Evolutionary conservation across 345 rosid genomes (phyloP), one percentile per base, ranked within the genome.

Genomic region (Trapa bicornis): DNA sequence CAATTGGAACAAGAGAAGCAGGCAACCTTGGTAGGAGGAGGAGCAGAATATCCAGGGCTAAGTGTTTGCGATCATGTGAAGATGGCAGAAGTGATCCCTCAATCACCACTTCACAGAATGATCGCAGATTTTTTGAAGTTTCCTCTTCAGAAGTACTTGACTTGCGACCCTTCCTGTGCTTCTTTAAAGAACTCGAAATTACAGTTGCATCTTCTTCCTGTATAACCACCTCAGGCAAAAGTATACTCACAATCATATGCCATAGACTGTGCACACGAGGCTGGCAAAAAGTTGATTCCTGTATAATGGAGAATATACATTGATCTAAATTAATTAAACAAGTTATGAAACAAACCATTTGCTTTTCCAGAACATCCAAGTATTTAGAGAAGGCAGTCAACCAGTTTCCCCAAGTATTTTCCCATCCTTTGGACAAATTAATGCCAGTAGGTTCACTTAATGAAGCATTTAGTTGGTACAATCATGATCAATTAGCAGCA

Each of bases 241-340:
- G 88, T 73, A 88, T 82, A 70, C 85, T 82, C 37, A 80, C 80
- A 71, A 95, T 78, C 71, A 83, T 80, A 58, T 86, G 84, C 99
- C 97, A 95, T 65, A 91, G 67, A 69, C 94, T 79, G 70, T 95
- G 99, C 65, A 91, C 81, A 70, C 97, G 91, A 74, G 99, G 99
- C 79, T 87, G 96, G 71, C 97, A 95, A 80, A 91, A 91, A 65
- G 96, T 80, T 62, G 99, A 87, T 73, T 91, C 96, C 99, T 95
- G 92, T 73, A 68, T 82, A 56, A 61, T 74, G 69, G 61, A 42
- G 72, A 68, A 74, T 37, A 71, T 66, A 15, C 37, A 33, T 1
- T 32, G 15, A n/a, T 35, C 6, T 13, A 15, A 58, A 58, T n/a
- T 58, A 35, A 35, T 33, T 58, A 1, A 58, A 32, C 2, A 29